A percentile compares a stretch with the other conserved stretches of the same genome.
phyloP scores from a whole-genome alignment of 441 rosid genomes.

The Metrosideros polymorpha region DNA sequence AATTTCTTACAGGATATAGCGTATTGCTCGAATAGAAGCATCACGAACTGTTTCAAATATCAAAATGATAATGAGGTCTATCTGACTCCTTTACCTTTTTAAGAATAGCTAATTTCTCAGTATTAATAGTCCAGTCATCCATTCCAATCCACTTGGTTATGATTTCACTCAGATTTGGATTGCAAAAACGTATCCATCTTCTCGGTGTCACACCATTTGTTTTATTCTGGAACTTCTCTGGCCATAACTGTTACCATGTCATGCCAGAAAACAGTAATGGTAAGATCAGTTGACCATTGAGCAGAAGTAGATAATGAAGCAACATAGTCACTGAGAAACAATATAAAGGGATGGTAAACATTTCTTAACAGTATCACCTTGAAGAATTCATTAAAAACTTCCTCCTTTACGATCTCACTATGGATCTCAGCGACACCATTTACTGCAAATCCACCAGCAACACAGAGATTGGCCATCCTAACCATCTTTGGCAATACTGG shows the following conservation, averaged over 20 bases:
- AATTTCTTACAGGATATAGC: neutral
- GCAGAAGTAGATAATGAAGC: neutral
- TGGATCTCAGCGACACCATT: slow-evolving; percentile 46
- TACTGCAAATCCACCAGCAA: slow-evolving; percentile 42
- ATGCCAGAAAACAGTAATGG: neutral
- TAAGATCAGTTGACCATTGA: neutral
- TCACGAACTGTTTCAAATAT: neutral
- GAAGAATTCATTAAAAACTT: slow-evolving; percentile 61
- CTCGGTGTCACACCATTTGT: slow-evolving; percentile 13
- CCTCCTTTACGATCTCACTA: slow-evolving; percentile 32
- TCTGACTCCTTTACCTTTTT: slow-evolving; percentile 37
- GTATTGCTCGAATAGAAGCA: neutral
- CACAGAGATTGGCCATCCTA: slow-evolving; percentile 49
- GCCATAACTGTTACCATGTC: slow-evolving; percentile 14
- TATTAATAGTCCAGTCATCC: slow-evolving; percentile 23
- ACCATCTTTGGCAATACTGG: slow-evolving; percentile 43
- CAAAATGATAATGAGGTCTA: neutral
- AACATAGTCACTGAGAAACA: neutral
- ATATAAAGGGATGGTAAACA: neutral
- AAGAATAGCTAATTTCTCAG: slow-evolving; percentile 64
- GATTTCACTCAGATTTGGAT: slow-evolving; percentile 4
- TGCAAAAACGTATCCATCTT: slow-evolving; percentile 9
- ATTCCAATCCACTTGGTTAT: slow-evolving; percentile 12
- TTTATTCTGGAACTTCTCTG: slow-evolving; percentile 13
- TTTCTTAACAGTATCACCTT: slow-evolving; percentile 20